These are phyloP conservation scores for Globisporangium rhizosaccharum DNA, from an alignment of 352 stramenopile species.

Conservation along the genomic window DNA sequence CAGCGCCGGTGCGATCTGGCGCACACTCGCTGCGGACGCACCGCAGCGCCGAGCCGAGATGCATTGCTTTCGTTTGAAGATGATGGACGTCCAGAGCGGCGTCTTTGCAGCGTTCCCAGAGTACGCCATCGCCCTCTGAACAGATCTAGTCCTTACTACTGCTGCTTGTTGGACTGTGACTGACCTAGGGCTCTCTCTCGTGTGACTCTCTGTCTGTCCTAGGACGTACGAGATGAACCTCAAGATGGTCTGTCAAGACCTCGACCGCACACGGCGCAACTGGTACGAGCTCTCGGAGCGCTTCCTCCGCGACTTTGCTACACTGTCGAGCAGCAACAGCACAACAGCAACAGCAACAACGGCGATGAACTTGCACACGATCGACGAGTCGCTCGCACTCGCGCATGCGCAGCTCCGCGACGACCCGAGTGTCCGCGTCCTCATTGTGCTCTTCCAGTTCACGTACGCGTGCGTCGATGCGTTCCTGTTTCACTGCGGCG, in stretches of 20 bases:
- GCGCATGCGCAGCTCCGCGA: constrained; percentile 10
- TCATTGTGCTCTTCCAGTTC: constrained; percentile 66
- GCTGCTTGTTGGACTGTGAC: neutral
- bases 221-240: constrained; percentile 78
- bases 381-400: constrained; percentile 40
- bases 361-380: constrained; percentile 25
- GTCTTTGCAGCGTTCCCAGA: constrained; percentile 64
- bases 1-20: constrained; percentile 40
- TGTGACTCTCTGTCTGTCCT: constrained; percentile 2
- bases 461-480: constrained; percentile 79
- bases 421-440: constrained; percentile 18
- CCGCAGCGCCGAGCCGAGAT: constrained; percentile 18
- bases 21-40: constrained; percentile 11
- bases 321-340: neutral
- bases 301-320: constrained; percentile 39
- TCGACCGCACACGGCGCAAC: constrained; percentile 42
- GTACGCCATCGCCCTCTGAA: constrained; percentile 26
- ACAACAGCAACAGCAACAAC: neutral
- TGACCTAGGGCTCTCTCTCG: constrained; percentile 1
- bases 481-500: constrained; percentile 69
- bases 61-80: constrained; percentile 43
- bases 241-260: constrained; percentile 34
- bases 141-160: too few relatives aligned
- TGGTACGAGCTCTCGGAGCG: constrained; percentile 49
- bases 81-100: constrained; percentile 49